Evolutionary conservation across 108 stramenopile species (phyloP), one percentile per base, ranked within the genome.

Genomic region (Nitzschia sp.): DNA sequence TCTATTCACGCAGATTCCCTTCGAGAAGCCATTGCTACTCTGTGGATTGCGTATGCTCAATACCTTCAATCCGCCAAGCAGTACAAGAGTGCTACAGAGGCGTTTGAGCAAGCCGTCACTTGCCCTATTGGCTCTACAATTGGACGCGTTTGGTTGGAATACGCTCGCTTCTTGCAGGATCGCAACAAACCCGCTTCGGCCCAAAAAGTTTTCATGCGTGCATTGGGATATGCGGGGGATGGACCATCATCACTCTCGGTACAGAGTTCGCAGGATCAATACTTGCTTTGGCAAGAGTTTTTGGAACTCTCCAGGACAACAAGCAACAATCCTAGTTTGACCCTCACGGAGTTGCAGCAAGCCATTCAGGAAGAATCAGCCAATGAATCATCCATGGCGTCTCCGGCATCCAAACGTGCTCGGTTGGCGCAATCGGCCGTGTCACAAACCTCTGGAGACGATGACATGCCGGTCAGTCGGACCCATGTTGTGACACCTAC

Each of bases 1-100:
- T 51, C 60, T 41, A 61, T 57, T n/a, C 72, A 69, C 63, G 71
- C 56, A 10, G 76, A 83, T 26, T 67, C 50, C n/a, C 20, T 80
- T 50, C 53, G 39, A 10, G 82, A 85, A 48, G 86, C 83, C 15
- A 82, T 94, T 54, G 88, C 83, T 10, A 78, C 86, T 3, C 59
- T 93, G 55, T 94, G 93, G 93, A 62, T 91, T 43, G 80, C 78
- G 15, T 94, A 90, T 71, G 93, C 93, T 6, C 55, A 78, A 29
- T 79, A 86, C 39, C 75, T 88, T 56, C 69, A 71, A 57, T 73
- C 73, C 40, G 75, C 79, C 25, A 89, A 90, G 53, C 86, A 87
- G 71, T 85, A 80, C 64, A 94, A 90, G 70, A 82, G 87, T 8
- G 88, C 90, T 6, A 86, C 83, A 38, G 93, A 94, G 69, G 86